Percentiles rank a stretch among this genome's conserved stretches.
These are phyloP conservation scores for Lactarius deliciosus DNA, from an alignment of 768 basidiomycete species.

Conservation along the genomic window DNA sequence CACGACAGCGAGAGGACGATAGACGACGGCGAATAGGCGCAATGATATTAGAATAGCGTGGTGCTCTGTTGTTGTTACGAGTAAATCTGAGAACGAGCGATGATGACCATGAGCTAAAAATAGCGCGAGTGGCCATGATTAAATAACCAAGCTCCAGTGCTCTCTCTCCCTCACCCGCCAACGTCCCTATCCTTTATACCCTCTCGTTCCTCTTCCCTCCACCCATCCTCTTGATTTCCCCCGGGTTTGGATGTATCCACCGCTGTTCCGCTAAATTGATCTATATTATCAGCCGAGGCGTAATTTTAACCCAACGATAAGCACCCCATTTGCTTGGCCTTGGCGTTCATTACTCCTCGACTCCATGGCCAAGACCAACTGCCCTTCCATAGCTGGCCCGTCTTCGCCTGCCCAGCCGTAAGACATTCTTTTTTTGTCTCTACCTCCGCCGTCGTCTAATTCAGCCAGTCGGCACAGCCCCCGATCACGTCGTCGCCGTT, in stretches of 20 bases:
- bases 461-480: not conserved
- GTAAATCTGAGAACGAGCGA: not conserved
- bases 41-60: not conserved
- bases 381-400: conserved; percentile 13
- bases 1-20: conserved; percentile 53
- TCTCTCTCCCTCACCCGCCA: not conserved
- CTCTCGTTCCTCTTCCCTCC: not conserved
- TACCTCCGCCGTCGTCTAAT: not conserved
- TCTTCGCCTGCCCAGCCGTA: conserved; percentile 18
- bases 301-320: not conserved
- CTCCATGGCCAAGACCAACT: conserved; percentile 35
- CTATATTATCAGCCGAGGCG: not conserved
- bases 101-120: not conserved
- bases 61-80: not conserved
- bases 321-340: conserved; percentile 18
- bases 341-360: conserved; percentile 3
- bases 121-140: not conserved
- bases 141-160: not conserved
- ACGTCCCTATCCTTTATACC: not conserved
- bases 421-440: not conserved
- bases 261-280: not conserved
- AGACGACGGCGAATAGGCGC: conserved; percentile 42
- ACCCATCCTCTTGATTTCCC: not conserved
- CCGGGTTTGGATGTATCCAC: not conserved
- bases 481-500: conserved; percentile 16